Conservation (phyloP, 2,329 filamentous ascomycete species). For the Penicillium occitanis region DNA sequence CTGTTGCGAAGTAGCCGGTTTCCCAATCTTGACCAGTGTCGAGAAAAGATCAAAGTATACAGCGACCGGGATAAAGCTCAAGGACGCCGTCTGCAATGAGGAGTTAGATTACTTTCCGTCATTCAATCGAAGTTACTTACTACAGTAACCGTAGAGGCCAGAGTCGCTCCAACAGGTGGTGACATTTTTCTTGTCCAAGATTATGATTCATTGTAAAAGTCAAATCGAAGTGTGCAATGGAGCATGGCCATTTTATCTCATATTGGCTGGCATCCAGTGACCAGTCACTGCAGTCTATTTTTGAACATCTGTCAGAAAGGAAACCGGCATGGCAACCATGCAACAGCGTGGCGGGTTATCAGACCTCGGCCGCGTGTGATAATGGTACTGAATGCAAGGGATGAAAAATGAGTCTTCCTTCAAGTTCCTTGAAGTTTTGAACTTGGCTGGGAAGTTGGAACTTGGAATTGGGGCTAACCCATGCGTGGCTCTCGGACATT, state of each 20-base stretch:
- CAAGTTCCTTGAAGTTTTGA: neutral
- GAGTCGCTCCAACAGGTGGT: slow-evolving; percentile 27
- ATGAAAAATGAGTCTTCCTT: neutral
- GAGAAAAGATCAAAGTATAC: slow-evolving; percentile 38
- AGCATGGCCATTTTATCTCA: neutral
- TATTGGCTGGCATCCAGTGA: neutral
- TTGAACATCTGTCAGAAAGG: neutral
- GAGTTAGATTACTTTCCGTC: neutral
- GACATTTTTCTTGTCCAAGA: slow-evolving; percentile 17
- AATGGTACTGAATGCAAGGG: slow-evolving; percentile 10
- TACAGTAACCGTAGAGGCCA: slow-evolving; percentile 31
- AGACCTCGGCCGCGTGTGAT: slow-evolving; percentile 10
- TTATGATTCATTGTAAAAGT: neutral
- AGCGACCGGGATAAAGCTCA: slow-evolving; percentile 42
- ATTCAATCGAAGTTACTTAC: slow-evolving; percentile 24
- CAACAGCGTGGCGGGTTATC: slow-evolving; percentile 5
- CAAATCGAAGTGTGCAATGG: neutral
- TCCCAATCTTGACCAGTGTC: slow-evolving; percentile 29
- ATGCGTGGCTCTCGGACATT: neutral
- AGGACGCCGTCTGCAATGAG: slow-evolving; percentile 31
- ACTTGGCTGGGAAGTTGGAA: neutral
- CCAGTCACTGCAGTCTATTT: slow-evolving; percentile 6
- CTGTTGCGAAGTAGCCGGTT: slow-evolving; percentile 30
- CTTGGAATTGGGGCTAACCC: slow-evolving; percentile 22
- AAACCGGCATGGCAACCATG: slow-evolving; percentile 10